Percentiles rank a stretch among this genome's conserved stretches.
Evolutionary conservation across 129 eudicot genomes (phyloP).

Genomic region (Dittrichia graveolens): DNA sequence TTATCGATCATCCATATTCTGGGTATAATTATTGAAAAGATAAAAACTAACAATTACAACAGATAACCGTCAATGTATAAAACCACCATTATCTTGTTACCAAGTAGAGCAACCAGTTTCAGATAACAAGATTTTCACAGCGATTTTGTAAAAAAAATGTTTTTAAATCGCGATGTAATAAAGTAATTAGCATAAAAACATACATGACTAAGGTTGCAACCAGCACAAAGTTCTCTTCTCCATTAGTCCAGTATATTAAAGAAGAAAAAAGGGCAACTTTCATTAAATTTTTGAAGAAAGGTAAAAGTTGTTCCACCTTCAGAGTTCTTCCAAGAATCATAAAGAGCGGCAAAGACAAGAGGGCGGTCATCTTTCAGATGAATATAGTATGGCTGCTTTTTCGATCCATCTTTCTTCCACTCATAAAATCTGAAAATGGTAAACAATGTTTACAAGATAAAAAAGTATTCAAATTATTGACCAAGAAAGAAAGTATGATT

Average conservation of each 20-base stretch:
- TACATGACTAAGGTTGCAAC: constrained; percentile 5
- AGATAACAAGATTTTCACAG: constrained; percentile 1
- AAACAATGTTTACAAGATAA: background rate
- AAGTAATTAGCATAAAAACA: background rate
- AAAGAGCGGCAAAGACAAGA: constrained; percentile 94
- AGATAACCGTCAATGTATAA: background rate
- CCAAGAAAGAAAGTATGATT: background rate
- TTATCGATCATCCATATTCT: background rate
- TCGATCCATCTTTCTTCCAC: constrained; percentile 94
- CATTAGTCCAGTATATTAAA: background rate
- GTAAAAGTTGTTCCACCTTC: constrained; percentile 58
- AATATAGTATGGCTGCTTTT: constrained; percentile 92
- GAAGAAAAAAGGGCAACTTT: background rate
- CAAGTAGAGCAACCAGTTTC: background rate
- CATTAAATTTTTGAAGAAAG: background rate
- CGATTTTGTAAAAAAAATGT: background rate
- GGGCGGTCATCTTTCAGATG: constrained; percentile 83
- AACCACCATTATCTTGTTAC: too few relatives aligned
- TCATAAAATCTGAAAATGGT: constrained; percentile 76
- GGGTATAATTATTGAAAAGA: background rate
- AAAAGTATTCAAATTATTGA: background rate
- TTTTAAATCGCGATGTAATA: background rate
- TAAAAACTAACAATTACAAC: background rate
- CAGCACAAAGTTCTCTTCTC: background rate
- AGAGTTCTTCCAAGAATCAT: constrained; percentile 87